phyloP scores from a whole-genome alignment of 1,284 basidiomycete genomes.

The Butyriboletus appendiculatus region DNA sequence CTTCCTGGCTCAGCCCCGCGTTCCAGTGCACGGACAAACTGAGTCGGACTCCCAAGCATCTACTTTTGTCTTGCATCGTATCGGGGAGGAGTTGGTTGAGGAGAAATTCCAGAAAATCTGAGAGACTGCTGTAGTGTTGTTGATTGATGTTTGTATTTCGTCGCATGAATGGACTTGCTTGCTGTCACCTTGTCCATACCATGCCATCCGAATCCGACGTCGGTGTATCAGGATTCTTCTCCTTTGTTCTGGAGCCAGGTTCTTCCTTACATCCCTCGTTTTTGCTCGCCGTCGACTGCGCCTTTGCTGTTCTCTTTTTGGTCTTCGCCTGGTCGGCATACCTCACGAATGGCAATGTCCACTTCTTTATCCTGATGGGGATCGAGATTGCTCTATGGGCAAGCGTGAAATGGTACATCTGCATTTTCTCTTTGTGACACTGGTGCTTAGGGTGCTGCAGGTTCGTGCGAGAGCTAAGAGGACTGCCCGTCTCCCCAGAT shows the following conservation, averaged over 20 bases:
- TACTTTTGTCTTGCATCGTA: constrained; percentile 11
- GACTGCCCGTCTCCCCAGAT: constrained; percentile 24
- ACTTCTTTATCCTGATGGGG: constrained; percentile 60
- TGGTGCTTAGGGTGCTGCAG: constrained; percentile 33
- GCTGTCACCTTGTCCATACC: not conserved
- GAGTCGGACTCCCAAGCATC: not conserved
- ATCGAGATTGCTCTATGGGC: constrained; percentile 71
- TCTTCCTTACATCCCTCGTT: constrained; percentile 73
- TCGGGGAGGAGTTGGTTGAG: not conserved
- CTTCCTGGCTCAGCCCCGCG: constrained; percentile 1
- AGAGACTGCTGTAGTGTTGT: constrained; percentile 6
- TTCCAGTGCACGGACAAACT: constrained; percentile 13
- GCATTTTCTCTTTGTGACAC: not conserved
- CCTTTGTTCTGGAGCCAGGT: constrained; percentile 64
- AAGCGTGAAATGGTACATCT: constrained; percentile 72
- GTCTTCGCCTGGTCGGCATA: constrained; percentile 58
- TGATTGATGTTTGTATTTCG: constrained; percentile 23
- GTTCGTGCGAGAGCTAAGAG: constrained; percentile 55
- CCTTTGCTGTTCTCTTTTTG: constrained; percentile 55
- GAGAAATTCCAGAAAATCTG: not conserved
- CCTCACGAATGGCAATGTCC: constrained; percentile 59
- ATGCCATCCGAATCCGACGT: constrained; percentile 26
- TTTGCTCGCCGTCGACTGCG: constrained; percentile 61
- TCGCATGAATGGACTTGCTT: not conserved
- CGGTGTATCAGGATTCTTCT: constrained; percentile 38